Base-by-base conservation (phyloP, 106 monocot genomes). In the Platanthera guangdongensis region DNA sequence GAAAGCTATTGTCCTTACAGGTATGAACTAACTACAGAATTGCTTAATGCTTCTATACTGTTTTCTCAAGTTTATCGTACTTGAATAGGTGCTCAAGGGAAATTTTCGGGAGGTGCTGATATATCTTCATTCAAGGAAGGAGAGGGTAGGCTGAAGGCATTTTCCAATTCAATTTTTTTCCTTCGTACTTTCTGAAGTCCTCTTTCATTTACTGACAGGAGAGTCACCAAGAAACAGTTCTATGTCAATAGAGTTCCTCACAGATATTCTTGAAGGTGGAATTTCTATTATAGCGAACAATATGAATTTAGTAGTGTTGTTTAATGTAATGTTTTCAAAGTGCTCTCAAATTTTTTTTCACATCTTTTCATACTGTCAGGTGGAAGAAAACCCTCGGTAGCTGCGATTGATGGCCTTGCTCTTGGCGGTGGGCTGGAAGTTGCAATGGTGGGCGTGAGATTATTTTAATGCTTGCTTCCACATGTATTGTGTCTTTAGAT, bases 81-180 rank as follows among this genome's bases (percentile, higher is more conserved):
- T 77, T 82, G 60, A 51, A 59, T 80, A 94, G 94, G 94, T 64
- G 83, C 85, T 73, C 80, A 78, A 77, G 89, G 86, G 16, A 94
- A 89, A 47, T 97, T 97, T 79, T 97, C 96, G 9, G 93, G 91
- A 77, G 96, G 96, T 73, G 91, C 93, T 86, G 96, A 94, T 83
- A 97, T 97, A 73, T 85, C 51, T 86, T 86, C 87, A 32, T 97
- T 97, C 83, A 84, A 91, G 63, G 86, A 73, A 50, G 89, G 87
- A 73, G 87, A 87, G 49, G 75, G 93, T 97, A 88, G 25, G 78
- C 14, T 21, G 53, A 39, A 30, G 49, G 21, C 60, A 73, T 64
- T 52, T 73, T 16, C 25, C 39, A 19, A 3, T 11, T 52, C 11
- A 52, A 19, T 25, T 78, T 15, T 47, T 70, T 2, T 18, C 5